Evolutionary conservation across 2,329 filamentous ascomycete genomes (phyloP), one percentile per base, ranked within the genome.

Genomic region (Fulvia fulva): DNA sequence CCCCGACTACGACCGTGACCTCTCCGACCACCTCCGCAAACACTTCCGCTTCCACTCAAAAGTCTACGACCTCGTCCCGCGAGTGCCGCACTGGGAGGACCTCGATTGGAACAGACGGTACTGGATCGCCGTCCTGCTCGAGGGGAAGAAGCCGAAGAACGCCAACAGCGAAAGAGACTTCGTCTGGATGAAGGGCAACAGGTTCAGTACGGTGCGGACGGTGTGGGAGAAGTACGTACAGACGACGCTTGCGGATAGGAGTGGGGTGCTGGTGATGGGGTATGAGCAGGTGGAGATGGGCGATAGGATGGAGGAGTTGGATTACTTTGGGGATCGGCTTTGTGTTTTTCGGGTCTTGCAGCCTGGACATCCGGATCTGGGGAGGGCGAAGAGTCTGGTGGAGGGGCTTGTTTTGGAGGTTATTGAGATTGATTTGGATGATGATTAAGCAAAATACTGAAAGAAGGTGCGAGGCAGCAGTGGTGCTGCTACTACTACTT

Each of bases 101-200:
- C 54, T 59, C 47, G 55, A 30, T 41, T 62, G 56, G 44, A 30
- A 51, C 1, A 65, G 66, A 30, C 62, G 72, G 21, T 74, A 73
- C 65, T 72, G 68, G 70, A 70, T 73, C 54, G 70, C 64, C 12
- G 66, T 74, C 5, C 58, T 73, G 14, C 47, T 63, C 49, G 51
- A 54, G 45, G 30, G 52, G 43, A 61, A 59, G 30, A 54, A 49
- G 7, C 43, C 56, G 28, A 56, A 56, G 1, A 60, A 55, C 11
- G 30, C 25, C 9, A 25, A 22, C 14, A 37, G 30, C 11, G 60
- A 59, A 37, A 60, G 59, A 22, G 68, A 71, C 43, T 67, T 70
- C 47, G 56, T 69, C 6, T 72, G 70, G 72, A 67, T 74, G 63
- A 69, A 70, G 28, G 72, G 68, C 1, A 68, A 70, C 51, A 56